A percentile compares a stretch with the other conserved stretches of the same genome.
These are phyloP conservation scores for Acer campestre DNA, from an alignment of 345 rosid species.

Conservation along the genomic window DNA sequence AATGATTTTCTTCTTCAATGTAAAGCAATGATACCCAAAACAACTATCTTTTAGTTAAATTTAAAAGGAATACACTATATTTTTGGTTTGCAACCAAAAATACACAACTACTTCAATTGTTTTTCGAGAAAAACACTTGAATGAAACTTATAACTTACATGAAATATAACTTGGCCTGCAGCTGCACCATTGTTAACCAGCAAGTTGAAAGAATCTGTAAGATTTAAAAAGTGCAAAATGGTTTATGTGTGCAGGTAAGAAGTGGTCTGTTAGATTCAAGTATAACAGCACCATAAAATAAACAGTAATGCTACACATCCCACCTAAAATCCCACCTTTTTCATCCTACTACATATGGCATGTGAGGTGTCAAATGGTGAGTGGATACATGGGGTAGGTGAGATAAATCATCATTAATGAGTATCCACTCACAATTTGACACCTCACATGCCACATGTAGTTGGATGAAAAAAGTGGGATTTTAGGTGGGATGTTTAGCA, in stretches of 20 bases:
- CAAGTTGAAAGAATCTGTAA: conserved; percentile 90
- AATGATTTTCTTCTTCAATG: not conserved
- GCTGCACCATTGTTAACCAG: conserved; percentile 92
- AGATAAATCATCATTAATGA: no score
- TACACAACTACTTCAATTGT: not conserved
- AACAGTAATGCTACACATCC: no score
- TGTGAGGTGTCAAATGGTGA: no score
- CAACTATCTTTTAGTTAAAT: not conserved
- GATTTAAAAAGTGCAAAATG: not conserved
- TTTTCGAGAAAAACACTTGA: not conserved
- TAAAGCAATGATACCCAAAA: not conserved
- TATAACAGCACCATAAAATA: not conserved
- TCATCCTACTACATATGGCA: no score
- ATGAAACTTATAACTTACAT: conserved; percentile 48
- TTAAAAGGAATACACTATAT: not conserved
- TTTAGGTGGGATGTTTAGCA: no score
- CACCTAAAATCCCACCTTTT: no score
- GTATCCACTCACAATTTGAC: no score
- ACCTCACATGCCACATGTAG: no score
- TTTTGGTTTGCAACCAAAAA: not conserved
- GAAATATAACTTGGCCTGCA: conserved; percentile 96
- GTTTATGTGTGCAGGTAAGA: not conserved
- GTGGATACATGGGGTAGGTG: no score
- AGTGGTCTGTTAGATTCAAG: not conserved
- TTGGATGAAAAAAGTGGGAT: no score